Evolutionary conservation across 192 early-diverging fungal species (phyloP), one percentile per base, ranked within the genome.

Genomic region (Backusella tuberculispora): DNA sequence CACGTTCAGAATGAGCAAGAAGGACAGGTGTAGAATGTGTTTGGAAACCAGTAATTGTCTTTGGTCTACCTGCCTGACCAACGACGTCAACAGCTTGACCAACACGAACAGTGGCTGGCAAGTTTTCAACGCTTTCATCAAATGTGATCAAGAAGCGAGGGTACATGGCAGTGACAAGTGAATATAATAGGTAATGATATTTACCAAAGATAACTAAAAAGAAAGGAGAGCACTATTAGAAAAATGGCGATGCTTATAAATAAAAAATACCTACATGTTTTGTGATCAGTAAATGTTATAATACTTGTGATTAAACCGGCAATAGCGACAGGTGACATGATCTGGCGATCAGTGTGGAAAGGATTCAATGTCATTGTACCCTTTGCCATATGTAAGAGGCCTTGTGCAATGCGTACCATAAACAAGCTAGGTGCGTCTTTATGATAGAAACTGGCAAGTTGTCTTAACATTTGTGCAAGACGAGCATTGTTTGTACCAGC

Each of bases 31-130:
- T 99, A 37, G 94, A 90, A 81, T 99, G 96, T 47, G 97, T 95
- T 83, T 99, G 97, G 92, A 99, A 99, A 24, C 98, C 98, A 6
- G 97, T 99, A 78, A 99, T 99, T 2, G 97, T 98, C 85, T 99
- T 99, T 72, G 97, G 97, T 69, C 94, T 85, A 24, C 98, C 98
- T 1, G 97, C 98, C 82, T 99, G 97, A 42, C 98, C 98, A 24
- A 99, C 98, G 0, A 95, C 94, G 85, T 99, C 98, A n/a, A 99
- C 97, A 26, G 98, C 97, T 83, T 82, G 71, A 44, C 98, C 98
- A 8, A 99, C 98, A 73, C 97, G 97, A 40, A 97, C 97, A 44
- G 92, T 93, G 44, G 93, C 93, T 15, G 92, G 85, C 60, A 97
- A 73, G 42, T 78, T 87, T 76, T 97, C 91, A n/a, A 97, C 83